Evolutionary conservation across 805 yeast genomes (phyloP).

Genomic region (Wickerhamiella nectarea): DNA sequence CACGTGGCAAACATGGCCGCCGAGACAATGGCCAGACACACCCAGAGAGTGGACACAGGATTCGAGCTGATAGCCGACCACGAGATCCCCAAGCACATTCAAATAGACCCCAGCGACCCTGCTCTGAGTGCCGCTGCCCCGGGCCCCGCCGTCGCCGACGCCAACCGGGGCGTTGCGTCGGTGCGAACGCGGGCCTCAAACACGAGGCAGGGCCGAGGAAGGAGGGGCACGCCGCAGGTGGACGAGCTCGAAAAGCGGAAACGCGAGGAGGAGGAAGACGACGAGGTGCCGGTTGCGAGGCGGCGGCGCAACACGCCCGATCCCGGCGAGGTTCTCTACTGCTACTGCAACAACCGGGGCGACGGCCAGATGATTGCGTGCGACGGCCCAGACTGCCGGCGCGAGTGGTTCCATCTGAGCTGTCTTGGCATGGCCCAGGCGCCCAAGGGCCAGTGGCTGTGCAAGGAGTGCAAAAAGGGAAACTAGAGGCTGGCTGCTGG

Average conservation of each 20-base stretch:
- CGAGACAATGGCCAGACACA: slow-evolving; percentile 55
- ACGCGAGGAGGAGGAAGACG: slow-evolving; percentile 12
- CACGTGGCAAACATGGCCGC: slow-evolving; percentile 88
- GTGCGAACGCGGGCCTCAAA: neutral
- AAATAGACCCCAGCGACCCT: slow-evolving; percentile 60
- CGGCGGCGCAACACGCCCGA: slow-evolving; percentile 14
- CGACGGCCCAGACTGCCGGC: slow-evolving; percentile 81
- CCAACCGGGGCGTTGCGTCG: neutral
- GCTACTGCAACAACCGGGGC: slow-evolving; percentile 93
- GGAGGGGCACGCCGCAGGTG: neutral
- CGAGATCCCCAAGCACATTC: slow-evolving; percentile 70
- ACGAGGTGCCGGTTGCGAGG: slow-evolving; percentile 17
- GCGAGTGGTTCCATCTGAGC: slow-evolving; percentile 94
- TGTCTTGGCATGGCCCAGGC: slow-evolving; percentile 78
- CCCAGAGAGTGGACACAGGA: slow-evolving; percentile 65
- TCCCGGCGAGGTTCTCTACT: slow-evolving; percentile 67
- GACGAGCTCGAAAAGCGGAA: slow-evolving; percentile 4
- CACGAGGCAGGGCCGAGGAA: neutral
- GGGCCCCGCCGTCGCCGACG: slow-evolving; percentile 28
- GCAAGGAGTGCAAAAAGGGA: slow-evolving; percentile 41
- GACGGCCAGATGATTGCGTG: slow-evolving; percentile 99
- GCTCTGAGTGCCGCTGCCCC: slow-evolving; percentile 72
- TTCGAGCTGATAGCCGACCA: slow-evolving; percentile 56
- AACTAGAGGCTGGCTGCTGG: neutral
- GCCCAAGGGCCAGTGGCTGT: slow-evolving; percentile 78